These are phyloP conservation scores for Daldinia concentrica DNA, from an alignment of 495 filamentous ascomycete species.

Conservation along the genomic window DNA sequence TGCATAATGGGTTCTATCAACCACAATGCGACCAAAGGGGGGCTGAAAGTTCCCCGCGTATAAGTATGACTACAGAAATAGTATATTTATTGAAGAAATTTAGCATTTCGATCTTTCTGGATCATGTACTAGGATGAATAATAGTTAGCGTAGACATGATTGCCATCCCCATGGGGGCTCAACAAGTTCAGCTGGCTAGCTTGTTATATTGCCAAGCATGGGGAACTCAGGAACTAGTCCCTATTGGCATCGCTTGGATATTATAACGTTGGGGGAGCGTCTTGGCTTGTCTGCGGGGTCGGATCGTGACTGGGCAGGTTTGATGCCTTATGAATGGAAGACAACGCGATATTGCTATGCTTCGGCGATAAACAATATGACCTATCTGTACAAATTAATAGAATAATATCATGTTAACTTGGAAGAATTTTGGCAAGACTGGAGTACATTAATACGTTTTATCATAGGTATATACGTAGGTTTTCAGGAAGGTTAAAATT, in stretches of 20 bases:
- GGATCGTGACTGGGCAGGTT: not conserved
- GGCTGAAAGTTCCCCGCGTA: not conserved
- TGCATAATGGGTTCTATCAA: not conserved
- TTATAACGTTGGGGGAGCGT: not conserved
- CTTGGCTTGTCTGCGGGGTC: slow-evolving; percentile 30
- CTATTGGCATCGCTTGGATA: slow-evolving; percentile 9
- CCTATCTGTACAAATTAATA: not conserved
- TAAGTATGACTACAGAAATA: not conserved
- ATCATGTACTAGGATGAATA: not conserved
- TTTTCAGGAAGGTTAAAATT: not conserved
- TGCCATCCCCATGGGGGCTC: not conserved
- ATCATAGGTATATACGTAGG: not conserved
- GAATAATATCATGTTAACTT: not conserved
- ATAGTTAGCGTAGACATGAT: not conserved
- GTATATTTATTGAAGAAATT: not conserved
- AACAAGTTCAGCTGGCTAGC: slow-evolving; percentile 16
- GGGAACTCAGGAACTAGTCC: slow-evolving; percentile 16
- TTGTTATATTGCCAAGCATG: slow-evolving; percentile 22
- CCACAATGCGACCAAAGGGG: not conserved
- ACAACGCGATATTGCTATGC: not conserved
- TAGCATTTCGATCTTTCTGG: not conserved
- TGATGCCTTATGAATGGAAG: not conserved
- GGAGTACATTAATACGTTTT: not conserved
- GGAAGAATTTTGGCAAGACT: not conserved
- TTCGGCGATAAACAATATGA: not conserved